Conservation (phyloP, 2,329 filamentous ascomycete species). For the Beauveria caledonica region DNA sequence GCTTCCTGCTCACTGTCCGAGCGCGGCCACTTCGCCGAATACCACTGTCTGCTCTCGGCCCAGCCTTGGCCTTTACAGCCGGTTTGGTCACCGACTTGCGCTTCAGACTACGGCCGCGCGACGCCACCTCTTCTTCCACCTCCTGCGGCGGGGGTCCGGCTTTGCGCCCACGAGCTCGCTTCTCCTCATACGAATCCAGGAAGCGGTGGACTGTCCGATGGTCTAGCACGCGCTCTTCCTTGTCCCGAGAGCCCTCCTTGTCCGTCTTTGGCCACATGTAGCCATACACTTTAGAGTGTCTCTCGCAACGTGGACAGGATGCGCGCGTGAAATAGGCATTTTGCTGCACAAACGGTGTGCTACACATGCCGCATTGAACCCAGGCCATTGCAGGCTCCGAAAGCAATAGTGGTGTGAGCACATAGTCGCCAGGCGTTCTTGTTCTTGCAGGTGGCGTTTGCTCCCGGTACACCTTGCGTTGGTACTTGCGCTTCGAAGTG, state of each 20-base stretch:
- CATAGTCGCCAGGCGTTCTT: slow-evolving; percentile 70
- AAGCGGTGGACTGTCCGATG: slow-evolving; percentile 86
- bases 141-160: slow-evolving; percentile 21
- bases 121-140: slow-evolving; percentile 16
- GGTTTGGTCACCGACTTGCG: slow-evolving; percentile 16
- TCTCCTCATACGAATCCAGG: slow-evolving; percentile 61
- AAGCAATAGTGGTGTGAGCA: slow-evolving; percentile 68
- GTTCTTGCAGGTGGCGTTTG: slow-evolving; percentile 24
- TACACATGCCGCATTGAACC: slow-evolving; percentile 84
- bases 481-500: slow-evolving; percentile 26
- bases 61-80: neutral
- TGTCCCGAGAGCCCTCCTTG: slow-evolving; percentile 64
- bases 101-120: slow-evolving; percentile 20
- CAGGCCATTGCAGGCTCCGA: slow-evolving; percentile 69
- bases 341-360: slow-evolving; percentile 73
- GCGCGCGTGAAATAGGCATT: slow-evolving; percentile 81
- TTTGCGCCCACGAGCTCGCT: slow-evolving; percentile 38
- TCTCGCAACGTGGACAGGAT: slow-evolving; percentile 85
- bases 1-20: slow-evolving; percentile 4
- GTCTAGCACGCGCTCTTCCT: slow-evolving; percentile 65
- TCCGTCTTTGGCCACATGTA: slow-evolving; percentile 96
- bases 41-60: neutral
- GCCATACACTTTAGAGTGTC: slow-evolving; percentile 92
- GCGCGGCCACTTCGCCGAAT: slow-evolving; percentile 8
- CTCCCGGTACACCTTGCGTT: slow-evolving; percentile 27